Evolutionary conservation across 345 rosid species (phyloP).

Genomic region (Gossypium longicalyx): DNA sequence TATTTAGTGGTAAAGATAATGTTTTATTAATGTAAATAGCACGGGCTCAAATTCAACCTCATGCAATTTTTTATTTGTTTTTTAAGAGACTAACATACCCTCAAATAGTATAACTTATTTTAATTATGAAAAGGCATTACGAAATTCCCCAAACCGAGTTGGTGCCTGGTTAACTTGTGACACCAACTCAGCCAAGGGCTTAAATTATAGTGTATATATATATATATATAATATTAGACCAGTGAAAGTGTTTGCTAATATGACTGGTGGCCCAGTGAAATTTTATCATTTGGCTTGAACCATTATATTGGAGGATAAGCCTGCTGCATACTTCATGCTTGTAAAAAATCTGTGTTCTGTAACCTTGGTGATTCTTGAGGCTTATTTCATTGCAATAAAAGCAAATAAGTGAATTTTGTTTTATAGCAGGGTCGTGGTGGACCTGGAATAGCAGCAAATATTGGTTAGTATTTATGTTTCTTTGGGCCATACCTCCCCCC

Average conservation of each 20-base stretch:
- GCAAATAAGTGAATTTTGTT: slow-evolving; percentile 12
- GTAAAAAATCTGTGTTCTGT: neutral
- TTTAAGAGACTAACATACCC: too few relatives aligned
- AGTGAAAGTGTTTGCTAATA: neutral
- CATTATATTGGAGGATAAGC: slow-evolving; percentile 2
- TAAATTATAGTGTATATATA: neutral
- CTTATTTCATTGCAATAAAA: slow-evolving; percentile 5
- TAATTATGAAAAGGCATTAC: too few relatives aligned
- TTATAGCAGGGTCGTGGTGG: slow-evolving; percentile 86
- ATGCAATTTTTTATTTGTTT: too few relatives aligned
- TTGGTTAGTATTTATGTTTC: slow-evolving; percentile 41
- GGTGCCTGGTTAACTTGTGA: too few relatives aligned
- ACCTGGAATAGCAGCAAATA: slow-evolving; percentile 57
- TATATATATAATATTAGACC: neutral
- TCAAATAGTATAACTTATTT: too few relatives aligned
- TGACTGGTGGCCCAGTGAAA: neutral
- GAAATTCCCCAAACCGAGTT: too few relatives aligned
- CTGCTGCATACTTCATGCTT: neutral
- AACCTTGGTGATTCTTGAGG: slow-evolving; percentile 1
- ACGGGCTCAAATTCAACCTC: too few relatives aligned
- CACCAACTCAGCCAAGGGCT: too few relatives aligned
- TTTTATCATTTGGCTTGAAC: neutral
- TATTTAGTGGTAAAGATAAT: too few relatives aligned
- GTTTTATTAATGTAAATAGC: too few relatives aligned
- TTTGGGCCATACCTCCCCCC: too few relatives aligned